Conservation (phyloP, 2,329 filamentous ascomycete species). For the Albifimbria verrucaria region DNA sequence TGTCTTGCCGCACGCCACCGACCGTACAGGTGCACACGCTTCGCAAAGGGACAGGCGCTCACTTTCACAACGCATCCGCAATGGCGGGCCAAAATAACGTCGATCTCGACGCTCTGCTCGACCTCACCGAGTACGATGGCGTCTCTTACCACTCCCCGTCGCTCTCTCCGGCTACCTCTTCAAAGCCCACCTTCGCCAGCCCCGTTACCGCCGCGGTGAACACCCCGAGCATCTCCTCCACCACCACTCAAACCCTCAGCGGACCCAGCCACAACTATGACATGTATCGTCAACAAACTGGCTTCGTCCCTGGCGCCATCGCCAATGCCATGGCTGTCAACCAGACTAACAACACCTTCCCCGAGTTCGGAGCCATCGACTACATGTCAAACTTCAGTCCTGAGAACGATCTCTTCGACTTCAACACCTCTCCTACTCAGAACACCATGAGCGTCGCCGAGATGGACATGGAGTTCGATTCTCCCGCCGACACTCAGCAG, state of each 20-base stretch:
- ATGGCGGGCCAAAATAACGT: slow-evolving; percentile 45
- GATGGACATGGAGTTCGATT: slow-evolving; percentile 60
- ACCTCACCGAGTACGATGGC: slow-evolving; percentile 61
- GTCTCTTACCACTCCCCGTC: slow-evolving; percentile 58
- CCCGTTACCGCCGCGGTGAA: slow-evolving; percentile 50
- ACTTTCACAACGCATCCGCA: slow-evolving; percentile 11
- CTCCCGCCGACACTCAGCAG: slow-evolving; percentile 52
- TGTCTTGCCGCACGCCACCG: neutral
- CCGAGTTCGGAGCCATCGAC: slow-evolving; percentile 45
- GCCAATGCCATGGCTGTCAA: slow-evolving; percentile 78
- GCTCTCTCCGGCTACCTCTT: slow-evolving; percentile 50
- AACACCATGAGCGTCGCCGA: slow-evolving; percentile 56
- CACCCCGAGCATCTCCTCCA: slow-evolving; percentile 52
- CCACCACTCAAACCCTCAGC: slow-evolving; percentile 61
- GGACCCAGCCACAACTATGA: slow-evolving; percentile 94
- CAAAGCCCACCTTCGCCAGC: slow-evolving; percentile 52
- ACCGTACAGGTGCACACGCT: neutral
- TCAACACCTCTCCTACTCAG: slow-evolving; percentile 65
- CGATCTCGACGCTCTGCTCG: slow-evolving; percentile 56
- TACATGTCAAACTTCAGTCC: slow-evolving; percentile 56
- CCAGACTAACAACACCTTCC: slow-evolving; percentile 54
- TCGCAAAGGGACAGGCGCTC: no score
- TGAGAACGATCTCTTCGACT: slow-evolving; percentile 67
- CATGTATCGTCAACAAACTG: slow-evolving; percentile 92
- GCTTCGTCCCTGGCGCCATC: slow-evolving; percentile 80